Evolutionary conservation across 192 early-diverging fungal genomes (phyloP), one percentile per base, ranked within the genome.

Genomic region (Backusella psychrophila): DNA sequence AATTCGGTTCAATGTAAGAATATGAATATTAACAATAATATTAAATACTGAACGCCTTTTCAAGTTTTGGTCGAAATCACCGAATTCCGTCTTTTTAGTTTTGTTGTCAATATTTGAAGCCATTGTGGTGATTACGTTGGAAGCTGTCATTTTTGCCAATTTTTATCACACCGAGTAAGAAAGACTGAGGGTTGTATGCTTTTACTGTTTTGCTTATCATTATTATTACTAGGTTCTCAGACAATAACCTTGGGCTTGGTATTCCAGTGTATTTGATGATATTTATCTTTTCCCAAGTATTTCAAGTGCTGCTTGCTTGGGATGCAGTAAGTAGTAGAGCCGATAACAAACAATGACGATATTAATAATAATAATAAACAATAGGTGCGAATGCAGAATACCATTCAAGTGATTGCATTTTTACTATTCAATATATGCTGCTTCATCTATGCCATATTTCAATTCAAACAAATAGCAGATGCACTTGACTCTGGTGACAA

Each of bases 251-350:
- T 34, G 78, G 78, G 1, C 73, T 73, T 63, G 85, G 88, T 65
- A 88, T 93, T 39, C 89, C 91, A 36, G 88, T 90, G n/a, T 94
- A 94, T 73, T 76, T 93, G 63, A 88, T 92, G 72, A 90, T 94
- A 72, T 94, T 94, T 80, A 88, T 90, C 69, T 81, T 91, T 42
- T 87, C 91, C 3, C 91, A 91, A 81, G 71, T 93, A 12, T 94
- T 91, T 66, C 87, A 90, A 69, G 84, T 92, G 17, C 70, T 84
- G n/a, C 79, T 94, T 69, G 81, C 84, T 23, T 88, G 87, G 84
- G 93, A 94, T 74, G 90, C 93, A 23, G 93, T 92, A 83, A 84
- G 88, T 85, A 3, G 19, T 19, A n/a, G n/a, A 42, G 39, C 3
- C 38, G 26, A 69, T 41, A 70, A 42, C 14, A 44, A 42, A 26